Conservation (phyloP, 2,329 filamentous ascomycete species). For the Trichoderma sp. region DNA sequence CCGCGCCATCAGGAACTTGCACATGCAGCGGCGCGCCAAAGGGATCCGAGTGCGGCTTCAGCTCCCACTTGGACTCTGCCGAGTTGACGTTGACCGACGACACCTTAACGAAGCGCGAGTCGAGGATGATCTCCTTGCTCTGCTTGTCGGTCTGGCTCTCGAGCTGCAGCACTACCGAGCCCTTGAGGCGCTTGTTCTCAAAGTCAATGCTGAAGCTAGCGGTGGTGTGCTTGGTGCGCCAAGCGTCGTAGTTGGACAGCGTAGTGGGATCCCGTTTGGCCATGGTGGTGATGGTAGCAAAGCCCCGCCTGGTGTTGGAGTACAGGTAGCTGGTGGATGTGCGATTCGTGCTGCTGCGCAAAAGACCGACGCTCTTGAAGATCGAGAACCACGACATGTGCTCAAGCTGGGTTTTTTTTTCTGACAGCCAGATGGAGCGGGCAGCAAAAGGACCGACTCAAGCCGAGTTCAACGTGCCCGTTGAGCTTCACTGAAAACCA, state of each 20-base stretch:
- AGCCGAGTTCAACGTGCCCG: slow-evolving; percentile 14
- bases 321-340: slow-evolving; percentile 13
- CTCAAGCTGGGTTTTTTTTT: slow-evolving; percentile 7
- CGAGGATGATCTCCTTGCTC: slow-evolving; percentile 77
- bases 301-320: slow-evolving; percentile 27
- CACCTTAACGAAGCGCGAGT: slow-evolving; percentile 82
- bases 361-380: slow-evolving; percentile 27
- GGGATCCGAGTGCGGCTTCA: slow-evolving; percentile 70
- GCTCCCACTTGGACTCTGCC: slow-evolving; percentile 63
- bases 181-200: slow-evolving; percentile 72
- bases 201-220: slow-evolving; percentile 85
- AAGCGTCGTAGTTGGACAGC: slow-evolving; percentile 86
- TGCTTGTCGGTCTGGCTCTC: slow-evolving; percentile 74
- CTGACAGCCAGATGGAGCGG: background rate
- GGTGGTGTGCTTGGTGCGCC: slow-evolving; percentile 80
- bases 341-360: slow-evolving; percentile 14
- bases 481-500: slow-evolving; percentile 1
- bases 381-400: slow-evolving; percentile 31
- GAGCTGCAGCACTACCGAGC: slow-evolving; percentile 74
- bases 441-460: slow-evolving; percentile 22
- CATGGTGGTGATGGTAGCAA: slow-evolving; percentile 37
- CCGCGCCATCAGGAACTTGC: slow-evolving; percentile 55
- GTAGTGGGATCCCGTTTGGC: slow-evolving; percentile 78
- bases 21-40: slow-evolving; percentile 73
- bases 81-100: slow-evolving; percentile 70